Base-by-base conservation (phyloP, 208 protist genomes). In the Wallacemonas sp. region DNA sequence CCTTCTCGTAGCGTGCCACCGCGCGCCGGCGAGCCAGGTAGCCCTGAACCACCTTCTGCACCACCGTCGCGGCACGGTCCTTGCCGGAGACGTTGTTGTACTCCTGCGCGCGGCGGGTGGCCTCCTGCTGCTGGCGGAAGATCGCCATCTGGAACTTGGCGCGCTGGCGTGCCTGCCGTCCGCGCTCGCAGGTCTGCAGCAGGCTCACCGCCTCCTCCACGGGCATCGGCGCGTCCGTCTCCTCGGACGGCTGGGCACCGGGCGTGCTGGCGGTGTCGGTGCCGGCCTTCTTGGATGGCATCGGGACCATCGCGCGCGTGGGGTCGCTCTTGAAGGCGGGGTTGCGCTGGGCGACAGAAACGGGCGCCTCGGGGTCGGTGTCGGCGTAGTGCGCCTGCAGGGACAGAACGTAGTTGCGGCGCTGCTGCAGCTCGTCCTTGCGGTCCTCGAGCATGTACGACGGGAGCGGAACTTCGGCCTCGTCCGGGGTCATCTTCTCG, bases 111-210 rank as follows among this genome's bases (percentile, higher is more conserved):
- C 80, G 72, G 3, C 59, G 44, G 3, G 68, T 48, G 1, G 66
- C 33, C 67, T 95, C 86, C 74, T 94, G 90, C 64, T 98, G 92
- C 76, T 97, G 86, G 2, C 68, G 39, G 65, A 90, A 84, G 39
- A 98, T 91, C 39, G 84, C 74, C 32, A 94, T 57, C 74, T 98
- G 96, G 65, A 96, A 94, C 41, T 82, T 79, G n/a, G 94, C 95
- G 14, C 94, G 87, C 67, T 98, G 89, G n/a, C 94, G 86, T 5
- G 95, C 97, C 72, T 99, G 97, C 8, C 97, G 80, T 0, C 93
- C 96, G 41, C 97, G 89, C 79, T 99, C 97, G 70, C 93, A 96
- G 3, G 91, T 65, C 74, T 99, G 96, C 41, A 99, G 77, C 11
- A 98, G 63, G 0, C 71, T 69, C 23, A 98, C 86, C 1, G 97